Base-by-base conservation (phyloP, 2,329 filamentous ascomycete genomes). In the Cyclaneusma minus region DNA sequence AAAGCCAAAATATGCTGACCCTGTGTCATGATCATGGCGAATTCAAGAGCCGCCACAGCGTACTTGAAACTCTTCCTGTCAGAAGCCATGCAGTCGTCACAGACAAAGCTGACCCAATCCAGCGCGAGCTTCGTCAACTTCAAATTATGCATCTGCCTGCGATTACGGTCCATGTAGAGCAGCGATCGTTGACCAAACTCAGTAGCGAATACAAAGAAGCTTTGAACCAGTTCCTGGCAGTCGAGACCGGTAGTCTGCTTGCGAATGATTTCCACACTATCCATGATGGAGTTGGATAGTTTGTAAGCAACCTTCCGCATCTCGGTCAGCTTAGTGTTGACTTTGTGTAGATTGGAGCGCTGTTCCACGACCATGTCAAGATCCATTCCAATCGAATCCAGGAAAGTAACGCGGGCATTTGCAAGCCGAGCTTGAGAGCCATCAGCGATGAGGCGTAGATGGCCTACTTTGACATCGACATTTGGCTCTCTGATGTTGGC, bases 51-150 rank as follows among this genome's bases (percentile, higher is more conserved):
- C 27, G 85, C 69, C 16, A 98, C 91, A 6, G 89, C 84, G 89
- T 89, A 98, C 37, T 85, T 77, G 56, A 98, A 98, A 0, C 89
- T 94, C 54, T 87, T 91, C 39, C 87, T 71, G 50, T 98, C 89
- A 4, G 83, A 83, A 7, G 89, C 81, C 39, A 91, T 68, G 51
- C 89, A 98, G 50, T 98, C 89, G 44, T 95, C 87, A 45, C 85
- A 93, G 38, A 98, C 89, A 51, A 98, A 98, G 45, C 81, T 85
- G 10, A 98, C 80, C 89, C 89, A 98, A 49, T 98, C 87, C 7
- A 98, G 61, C 4, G 85, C 84, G 28, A 98, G 63, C 45, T 92
- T 82, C 8, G 87, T 92, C 29, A 98, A 66, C 49, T 92, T 93
- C 39, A 92, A 65, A 50, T 93, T 94, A 55, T 95, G 95, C 81